A percentile compares a stretch with the other conserved stretches of the same genome.
Evolutionary conservation across 345 rosid genomes (phyloP).

Genomic region (Eucalyptus fibrosa): DNA sequence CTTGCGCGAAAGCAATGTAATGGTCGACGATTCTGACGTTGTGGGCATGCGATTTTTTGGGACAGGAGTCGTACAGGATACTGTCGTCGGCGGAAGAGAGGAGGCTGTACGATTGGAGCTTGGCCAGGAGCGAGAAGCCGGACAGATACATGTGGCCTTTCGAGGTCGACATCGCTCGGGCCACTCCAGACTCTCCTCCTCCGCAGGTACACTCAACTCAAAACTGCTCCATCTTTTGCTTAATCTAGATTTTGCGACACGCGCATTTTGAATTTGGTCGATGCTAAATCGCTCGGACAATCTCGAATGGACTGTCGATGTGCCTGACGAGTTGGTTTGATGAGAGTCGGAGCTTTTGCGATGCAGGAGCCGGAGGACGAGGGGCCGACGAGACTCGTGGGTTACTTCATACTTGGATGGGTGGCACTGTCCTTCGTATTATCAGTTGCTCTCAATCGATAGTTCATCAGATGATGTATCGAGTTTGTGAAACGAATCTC

Average conservation of each 20-base stretch:
- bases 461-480: neutral
- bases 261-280: neutral
- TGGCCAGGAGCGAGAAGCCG: constrained; percentile 47
- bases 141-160: constrained; percentile 71
- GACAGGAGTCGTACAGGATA: constrained; percentile 57
- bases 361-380: constrained; percentile 67
- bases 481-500: neutral
- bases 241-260: neutral
- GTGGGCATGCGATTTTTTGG: neutral
- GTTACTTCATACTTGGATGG: constrained; percentile 69
- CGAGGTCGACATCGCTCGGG: constrained; percentile 40
- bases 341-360: neutral
- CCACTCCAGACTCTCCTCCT: constrained; percentile 37
- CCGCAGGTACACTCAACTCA: constrained; percentile 19
- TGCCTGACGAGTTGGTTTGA: neutral
- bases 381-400: constrained; percentile 60
- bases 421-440: constrained; percentile 33
- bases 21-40: neutral
- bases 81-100: constrained; percentile 62
- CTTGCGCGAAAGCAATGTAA: neutral
- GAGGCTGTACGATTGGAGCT: constrained; percentile 91
- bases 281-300: neutral
- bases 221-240: neutral
- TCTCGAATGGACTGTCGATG: neutral
- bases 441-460: constrained; percentile 49